Evolutionary conservation across 768 basidiomycete genomes (phyloP).

Genomic region (Termitomyces bulborhizus): DNA sequence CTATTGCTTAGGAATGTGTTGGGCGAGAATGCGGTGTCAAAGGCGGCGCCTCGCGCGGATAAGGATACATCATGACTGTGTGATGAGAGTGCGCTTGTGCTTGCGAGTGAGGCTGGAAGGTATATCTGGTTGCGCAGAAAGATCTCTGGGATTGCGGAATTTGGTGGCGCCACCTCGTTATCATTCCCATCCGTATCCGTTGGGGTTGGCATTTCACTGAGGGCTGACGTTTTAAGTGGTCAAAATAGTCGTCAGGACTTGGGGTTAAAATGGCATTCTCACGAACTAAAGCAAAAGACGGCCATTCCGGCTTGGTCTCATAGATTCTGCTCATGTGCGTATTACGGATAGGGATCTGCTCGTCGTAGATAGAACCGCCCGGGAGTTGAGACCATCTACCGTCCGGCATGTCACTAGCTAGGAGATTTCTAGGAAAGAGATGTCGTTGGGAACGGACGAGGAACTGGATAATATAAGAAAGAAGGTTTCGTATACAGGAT

Average conservation of each 20-base stretch:
- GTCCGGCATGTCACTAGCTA: conserved; percentile 1
- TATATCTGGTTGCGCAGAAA: neutral
- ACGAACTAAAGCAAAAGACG: conserved; percentile 21
- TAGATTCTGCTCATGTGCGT: no score
- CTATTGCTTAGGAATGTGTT: conserved; percentile 18
- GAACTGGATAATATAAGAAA: neutral
- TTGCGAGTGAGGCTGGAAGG: neutral
- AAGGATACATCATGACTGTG: neutral
- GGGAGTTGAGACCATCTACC: conserved; percentile 7
- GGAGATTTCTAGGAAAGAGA: neutral
- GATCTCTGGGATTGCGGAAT: neutral
- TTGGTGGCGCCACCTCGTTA: neutral
- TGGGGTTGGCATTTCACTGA: neutral
- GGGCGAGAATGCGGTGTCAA: conserved; percentile 8
- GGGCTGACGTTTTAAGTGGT: neutral
- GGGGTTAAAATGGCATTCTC: conserved; percentile 4
- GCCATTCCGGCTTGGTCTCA: conserved; percentile 17
- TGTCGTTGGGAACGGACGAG: neutral
- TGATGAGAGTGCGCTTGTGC: neutral
- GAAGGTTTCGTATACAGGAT: neutral
- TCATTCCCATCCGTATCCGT: neutral
- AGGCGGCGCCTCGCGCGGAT: neutral
- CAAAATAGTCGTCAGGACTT: neutral
- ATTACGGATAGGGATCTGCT: conserved; percentile 10
- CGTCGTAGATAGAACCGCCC: conserved; percentile 12